Percentiles rank a stretch among this genome's conserved stretches.
Evolutionary conservation across 2,329 filamentous ascomycete species (phyloP).

Genomic region (Cladosporium sp.): DNA sequence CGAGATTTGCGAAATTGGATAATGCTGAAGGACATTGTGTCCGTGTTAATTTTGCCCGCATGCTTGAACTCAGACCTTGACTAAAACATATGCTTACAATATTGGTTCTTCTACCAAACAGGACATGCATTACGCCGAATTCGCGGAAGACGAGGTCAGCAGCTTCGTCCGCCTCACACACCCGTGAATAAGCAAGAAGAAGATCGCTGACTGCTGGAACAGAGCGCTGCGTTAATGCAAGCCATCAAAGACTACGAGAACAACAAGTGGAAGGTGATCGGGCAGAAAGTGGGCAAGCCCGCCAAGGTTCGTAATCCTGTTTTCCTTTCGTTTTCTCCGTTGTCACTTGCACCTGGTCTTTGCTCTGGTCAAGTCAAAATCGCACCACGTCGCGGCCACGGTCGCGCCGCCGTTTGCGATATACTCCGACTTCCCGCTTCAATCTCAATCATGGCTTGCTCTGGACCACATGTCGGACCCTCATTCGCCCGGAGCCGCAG

Average conservation of each 20-base stretch:
- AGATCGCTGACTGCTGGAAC: conserved; percentile 30
- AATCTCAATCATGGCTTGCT: neutral
- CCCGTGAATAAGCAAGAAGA: neutral
- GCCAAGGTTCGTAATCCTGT: conserved; percentile 68
- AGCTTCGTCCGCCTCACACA: conserved; percentile 42
- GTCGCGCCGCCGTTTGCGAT: neutral
- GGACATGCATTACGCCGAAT: conserved; percentile 99
- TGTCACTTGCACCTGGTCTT: neutral
- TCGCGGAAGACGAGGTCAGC: conserved; percentile 91
- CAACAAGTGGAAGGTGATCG: conserved; percentile 98
- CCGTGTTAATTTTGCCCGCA: neutral
- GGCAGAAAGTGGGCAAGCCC: conserved; percentile 94
- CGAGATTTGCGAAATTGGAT: neutral
- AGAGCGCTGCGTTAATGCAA: conserved; percentile 77
- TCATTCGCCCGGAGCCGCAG: neutral
- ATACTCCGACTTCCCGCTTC: neutral
- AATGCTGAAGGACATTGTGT: neutral
- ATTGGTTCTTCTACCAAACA: conserved; percentile 38
- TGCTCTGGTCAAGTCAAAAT: neutral
- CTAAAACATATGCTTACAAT: conserved; percentile 17
- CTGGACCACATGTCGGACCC: neutral
- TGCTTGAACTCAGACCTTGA: neutral
- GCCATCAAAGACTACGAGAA: conserved; percentile 99
- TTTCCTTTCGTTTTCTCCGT: neutral
- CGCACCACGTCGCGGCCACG: neutral